Conservation (phyloP, 1,139 yeast genomes). For the Scheffersomyces parashehatae region DNA sequence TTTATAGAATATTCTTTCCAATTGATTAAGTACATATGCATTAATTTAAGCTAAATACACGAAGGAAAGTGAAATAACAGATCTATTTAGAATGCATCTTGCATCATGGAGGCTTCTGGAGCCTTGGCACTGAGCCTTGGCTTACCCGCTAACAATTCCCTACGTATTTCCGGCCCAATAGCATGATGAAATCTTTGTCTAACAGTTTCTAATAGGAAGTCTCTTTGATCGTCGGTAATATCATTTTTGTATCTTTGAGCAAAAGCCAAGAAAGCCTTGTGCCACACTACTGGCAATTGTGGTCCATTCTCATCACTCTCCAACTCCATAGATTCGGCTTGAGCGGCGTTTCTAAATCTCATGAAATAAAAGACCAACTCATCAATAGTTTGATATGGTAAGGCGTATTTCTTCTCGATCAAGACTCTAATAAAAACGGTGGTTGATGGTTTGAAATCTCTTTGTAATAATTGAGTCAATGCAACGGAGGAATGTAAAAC, state of each 20-base stretch:
- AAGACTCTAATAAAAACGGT: slow-evolving; percentile 87
- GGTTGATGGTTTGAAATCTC: slow-evolving; percentile 85
- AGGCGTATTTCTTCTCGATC: slow-evolving; percentile 91
- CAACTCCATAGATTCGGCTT: slow-evolving; percentile 29
- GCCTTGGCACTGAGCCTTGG: slow-evolving; percentile 37
- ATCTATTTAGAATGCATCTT: slow-evolving; percentile 34
- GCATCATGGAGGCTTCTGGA: slow-evolving; percentile 37
- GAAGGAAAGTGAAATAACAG: neutral
- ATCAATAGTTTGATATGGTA: slow-evolving; percentile 95
- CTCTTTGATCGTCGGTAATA: slow-evolving; percentile 96
- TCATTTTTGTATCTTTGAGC: slow-evolving; percentile 96
- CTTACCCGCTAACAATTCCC: slow-evolving; percentile 85
- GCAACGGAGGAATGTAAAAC: slow-evolving; percentile 97
- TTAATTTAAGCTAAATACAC: slow-evolving; percentile 1
- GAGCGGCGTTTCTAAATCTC: slow-evolving; percentile 70
- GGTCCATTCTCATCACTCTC: slow-evolving; percentile 43
- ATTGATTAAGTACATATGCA: neutral
- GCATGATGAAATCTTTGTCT: slow-evolving; percentile 87
- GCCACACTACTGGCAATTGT: slow-evolving; percentile 95
- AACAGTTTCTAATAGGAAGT: slow-evolving; percentile 84
- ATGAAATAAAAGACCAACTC: slow-evolving; percentile 94
- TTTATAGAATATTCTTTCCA: neutral
- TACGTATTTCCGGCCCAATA: slow-evolving; percentile 91
- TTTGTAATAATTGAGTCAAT: slow-evolving; percentile 74
- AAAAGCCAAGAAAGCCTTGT: slow-evolving; percentile 88